Percentiles rank a stretch among this genome's conserved stretches.
phyloP scores from a whole-genome alignment of 805 yeast genomes.

The Nematodospora valgi region DNA sequence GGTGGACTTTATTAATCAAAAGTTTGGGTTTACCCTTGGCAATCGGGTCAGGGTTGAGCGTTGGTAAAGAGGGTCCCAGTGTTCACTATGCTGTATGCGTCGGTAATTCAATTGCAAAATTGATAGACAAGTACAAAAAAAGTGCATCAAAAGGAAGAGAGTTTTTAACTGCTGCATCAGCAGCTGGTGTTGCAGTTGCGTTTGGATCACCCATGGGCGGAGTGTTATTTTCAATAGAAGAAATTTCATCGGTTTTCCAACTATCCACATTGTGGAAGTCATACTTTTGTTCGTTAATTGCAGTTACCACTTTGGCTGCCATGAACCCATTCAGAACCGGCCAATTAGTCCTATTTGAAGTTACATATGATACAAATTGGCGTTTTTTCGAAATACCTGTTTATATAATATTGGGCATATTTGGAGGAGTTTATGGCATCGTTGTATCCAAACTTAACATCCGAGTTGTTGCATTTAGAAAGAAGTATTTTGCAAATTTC shows the following conservation, averaged over 20 bases:
- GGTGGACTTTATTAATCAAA: constrained; percentile 70
- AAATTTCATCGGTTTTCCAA: constrained; percentile 72
- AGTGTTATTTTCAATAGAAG: constrained; percentile 89
- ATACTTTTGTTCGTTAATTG: constrained; percentile 85
- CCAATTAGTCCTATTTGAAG: constrained; percentile 88
- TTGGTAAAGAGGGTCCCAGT: constrained; percentile 98
- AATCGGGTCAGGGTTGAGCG: constrained; percentile 87
- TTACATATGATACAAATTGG: constrained; percentile 86
- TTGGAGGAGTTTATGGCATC: constrained; percentile 91
- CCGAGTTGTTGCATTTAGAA: constrained; percentile 72
- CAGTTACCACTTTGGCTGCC: constrained; percentile 74
- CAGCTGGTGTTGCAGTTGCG: constrained; percentile 82
- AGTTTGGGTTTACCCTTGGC: constrained; percentile 82
- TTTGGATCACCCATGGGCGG: constrained; percentile 92
- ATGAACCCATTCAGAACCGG: constrained; percentile 94
- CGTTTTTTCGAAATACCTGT: constrained; percentile 79
- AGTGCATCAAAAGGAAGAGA: constrained; percentile 50
- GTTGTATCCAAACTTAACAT: constrained; percentile 72
- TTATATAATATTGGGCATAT: constrained; percentile 73
- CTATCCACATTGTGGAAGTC: constrained; percentile 85
- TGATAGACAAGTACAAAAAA: constrained; percentile 43
- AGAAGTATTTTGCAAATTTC: constrained; percentile 53
- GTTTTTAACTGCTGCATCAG: constrained; percentile 78
- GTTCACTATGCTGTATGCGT: constrained; percentile 97
- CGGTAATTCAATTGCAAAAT: constrained; percentile 72